Conservation (phyloP, 108 stramenopile species). For the Cyclostephanos invisitatus region DNA sequence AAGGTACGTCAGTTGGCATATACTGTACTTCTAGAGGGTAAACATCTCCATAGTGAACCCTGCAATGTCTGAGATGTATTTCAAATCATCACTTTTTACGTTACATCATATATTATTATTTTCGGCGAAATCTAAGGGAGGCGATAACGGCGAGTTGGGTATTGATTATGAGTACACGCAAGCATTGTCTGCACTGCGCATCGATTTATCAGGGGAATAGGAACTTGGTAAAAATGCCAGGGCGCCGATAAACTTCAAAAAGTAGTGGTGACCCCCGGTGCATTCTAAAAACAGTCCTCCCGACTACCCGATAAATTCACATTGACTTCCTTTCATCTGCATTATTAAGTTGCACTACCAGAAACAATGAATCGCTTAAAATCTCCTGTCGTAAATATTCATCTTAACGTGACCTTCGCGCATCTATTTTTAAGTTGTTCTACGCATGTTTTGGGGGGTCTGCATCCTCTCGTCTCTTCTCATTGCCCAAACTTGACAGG, state of each 20-base stretch:
- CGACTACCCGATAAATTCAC: too few relatives aligned
- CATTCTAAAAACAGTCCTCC: too few relatives aligned
- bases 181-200: conserved; percentile 36
- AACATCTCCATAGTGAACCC: neutral
- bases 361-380: too few relatives aligned
- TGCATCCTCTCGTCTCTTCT: conserved; percentile 1
- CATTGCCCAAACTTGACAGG: conserved; percentile 61
- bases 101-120: neutral
- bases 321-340: too few relatives aligned
- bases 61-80: neutral
- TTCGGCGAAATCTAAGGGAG: conserved; percentile 16
- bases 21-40: neutral
- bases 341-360: too few relatives aligned
- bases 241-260: too few relatives aligned
- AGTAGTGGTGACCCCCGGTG: too few relatives aligned
- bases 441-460: too few relatives aligned
- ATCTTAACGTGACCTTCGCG: too few relatives aligned
- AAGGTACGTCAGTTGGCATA: conserved; percentile 21
- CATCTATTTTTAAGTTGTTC: neutral
- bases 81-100: neutral
- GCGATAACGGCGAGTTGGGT: conserved; percentile 31
- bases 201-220: conserved; percentile 27
- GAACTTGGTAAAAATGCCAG: neutral
- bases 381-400: too few relatives aligned
- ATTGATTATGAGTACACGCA: conserved; percentile 45